Evolutionary conservation across 257 asterid species (phyloP).

Genomic region (Apocynum venetum): DNA sequence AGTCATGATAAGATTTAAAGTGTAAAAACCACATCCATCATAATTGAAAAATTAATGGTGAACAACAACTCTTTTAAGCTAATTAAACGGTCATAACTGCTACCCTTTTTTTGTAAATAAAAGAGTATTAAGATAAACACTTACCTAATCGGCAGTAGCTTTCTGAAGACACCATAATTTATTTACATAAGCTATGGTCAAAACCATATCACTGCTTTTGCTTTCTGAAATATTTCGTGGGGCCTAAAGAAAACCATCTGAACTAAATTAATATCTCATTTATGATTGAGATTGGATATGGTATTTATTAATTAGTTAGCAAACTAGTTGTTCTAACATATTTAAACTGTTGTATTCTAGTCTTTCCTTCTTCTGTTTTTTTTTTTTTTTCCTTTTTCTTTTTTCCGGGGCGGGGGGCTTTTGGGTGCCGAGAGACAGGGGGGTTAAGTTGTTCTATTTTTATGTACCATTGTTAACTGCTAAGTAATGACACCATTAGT

Average conservation of each 20-base stretch:
- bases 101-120: background rate
- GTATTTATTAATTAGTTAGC: too few relatives aligned
- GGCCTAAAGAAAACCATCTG: background rate
- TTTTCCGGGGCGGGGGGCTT: too few relatives aligned
- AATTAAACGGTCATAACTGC: slow-evolving; percentile 18
- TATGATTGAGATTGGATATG: background rate
- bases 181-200: background rate
- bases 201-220: slow-evolving; percentile 10
- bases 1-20: background rate
- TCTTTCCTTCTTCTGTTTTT: too few relatives aligned
- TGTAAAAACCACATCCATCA: background rate
- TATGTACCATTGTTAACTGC: too few relatives aligned
- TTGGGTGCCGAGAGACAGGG: too few relatives aligned
- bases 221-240: background rate
- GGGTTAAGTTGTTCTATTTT: too few relatives aligned
- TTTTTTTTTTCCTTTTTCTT: too few relatives aligned
- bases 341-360: too few relatives aligned
- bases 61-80: slow-evolving; percentile 3
- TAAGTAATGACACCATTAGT: too few relatives aligned
- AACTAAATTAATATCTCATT: background rate
- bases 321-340: too few relatives aligned
- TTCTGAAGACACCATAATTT: slow-evolving; percentile 9
- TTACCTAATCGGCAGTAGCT: background rate
- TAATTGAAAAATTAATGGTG: background rate
- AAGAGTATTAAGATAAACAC: background rate